Evolutionary conservation across 805 yeast species (phyloP).

Genomic region (Barnettozyma botsteinii): DNA sequence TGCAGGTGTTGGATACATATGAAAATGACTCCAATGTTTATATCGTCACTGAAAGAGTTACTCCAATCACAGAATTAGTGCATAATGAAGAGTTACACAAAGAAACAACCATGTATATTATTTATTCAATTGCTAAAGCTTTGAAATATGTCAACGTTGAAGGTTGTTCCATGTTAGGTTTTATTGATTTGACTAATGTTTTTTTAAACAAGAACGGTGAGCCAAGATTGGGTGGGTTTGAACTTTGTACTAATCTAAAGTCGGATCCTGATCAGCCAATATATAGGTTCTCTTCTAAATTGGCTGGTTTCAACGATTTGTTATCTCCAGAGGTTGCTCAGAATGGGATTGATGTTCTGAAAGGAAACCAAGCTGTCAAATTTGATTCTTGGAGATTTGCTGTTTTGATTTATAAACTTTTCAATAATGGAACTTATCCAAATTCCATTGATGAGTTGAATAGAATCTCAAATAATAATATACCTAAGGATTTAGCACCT

Average conservation of each 20-base stretch:
- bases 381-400: constrained; percentile 67
- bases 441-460: constrained; percentile 9
- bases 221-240: constrained; percentile 83
- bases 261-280: constrained; percentile 25
- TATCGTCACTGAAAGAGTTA: constrained; percentile 62
- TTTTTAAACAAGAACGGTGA: constrained; percentile 68
- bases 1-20: constrained; percentile 55
- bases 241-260: constrained; percentile 47
- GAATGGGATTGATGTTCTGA: constrained; percentile 38
- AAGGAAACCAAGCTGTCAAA: constrained; percentile 33
- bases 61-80: constrained; percentile 39
- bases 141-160: constrained; percentile 54
- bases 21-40: constrained; percentile 54
- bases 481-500: constrained; percentile 35
- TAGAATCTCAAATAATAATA: constrained; percentile 11
- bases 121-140: constrained; percentile 49
- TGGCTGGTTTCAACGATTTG: constrained; percentile 29
- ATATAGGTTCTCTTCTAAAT: constrained; percentile 31
- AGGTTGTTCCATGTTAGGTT: constrained; percentile 55
- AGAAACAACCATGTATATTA: constrained; percentile 46
- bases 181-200: constrained; percentile 49
- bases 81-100: constrained; percentile 33
- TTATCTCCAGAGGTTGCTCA: constrained; percentile 50
- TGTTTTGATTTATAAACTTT: constrained; percentile 42
- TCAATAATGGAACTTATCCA: constrained; percentile 25